These are phyloP conservation scores for Pilatotrama ljubarskyi DNA, from an alignment of 768 basidiomycete genomes.

Conservation along the genomic window DNA sequence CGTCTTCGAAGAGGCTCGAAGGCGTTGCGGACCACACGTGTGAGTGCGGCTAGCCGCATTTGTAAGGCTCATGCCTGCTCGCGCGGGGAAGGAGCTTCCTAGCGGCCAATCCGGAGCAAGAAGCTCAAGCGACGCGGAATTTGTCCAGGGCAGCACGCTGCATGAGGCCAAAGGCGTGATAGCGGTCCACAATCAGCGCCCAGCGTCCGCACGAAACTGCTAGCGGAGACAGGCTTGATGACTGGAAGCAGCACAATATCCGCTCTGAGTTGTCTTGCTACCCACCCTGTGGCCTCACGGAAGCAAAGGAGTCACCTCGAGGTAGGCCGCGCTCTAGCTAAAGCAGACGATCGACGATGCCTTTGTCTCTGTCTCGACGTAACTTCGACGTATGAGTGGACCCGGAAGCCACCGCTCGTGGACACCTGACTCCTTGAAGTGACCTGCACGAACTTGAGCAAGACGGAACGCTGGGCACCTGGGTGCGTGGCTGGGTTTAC, in stretches of 20 bases:
- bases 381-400: too few species aligned
- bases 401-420: too few species aligned
- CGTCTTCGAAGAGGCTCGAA: not conserved
- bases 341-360: too few species aligned
- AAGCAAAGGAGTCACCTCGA: too few species aligned
- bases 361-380: too few species aligned
- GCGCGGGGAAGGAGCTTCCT: not conserved
- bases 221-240: not conserved
- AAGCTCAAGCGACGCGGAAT: not conserved
- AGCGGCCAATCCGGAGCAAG: too few species aligned
- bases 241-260: not conserved
- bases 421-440: too few species aligned
- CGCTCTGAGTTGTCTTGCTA: not conserved
- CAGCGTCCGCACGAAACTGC: not conserved
- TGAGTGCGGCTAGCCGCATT: not conserved
- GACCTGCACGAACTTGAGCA: too few species aligned
- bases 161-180: slow-evolving; percentile 2
- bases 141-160: not conserved
- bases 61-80: not conserved
- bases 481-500: too few species aligned
- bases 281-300: not conserved
- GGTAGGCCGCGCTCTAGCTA: too few species aligned
- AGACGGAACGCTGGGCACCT: too few species aligned
- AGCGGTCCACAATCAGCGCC: slow-evolving; percentile 4
- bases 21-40: not conserved